Base-by-base conservation (phyloP, 306 rosid genomes). In the Sesbania bispinosa region DNA sequence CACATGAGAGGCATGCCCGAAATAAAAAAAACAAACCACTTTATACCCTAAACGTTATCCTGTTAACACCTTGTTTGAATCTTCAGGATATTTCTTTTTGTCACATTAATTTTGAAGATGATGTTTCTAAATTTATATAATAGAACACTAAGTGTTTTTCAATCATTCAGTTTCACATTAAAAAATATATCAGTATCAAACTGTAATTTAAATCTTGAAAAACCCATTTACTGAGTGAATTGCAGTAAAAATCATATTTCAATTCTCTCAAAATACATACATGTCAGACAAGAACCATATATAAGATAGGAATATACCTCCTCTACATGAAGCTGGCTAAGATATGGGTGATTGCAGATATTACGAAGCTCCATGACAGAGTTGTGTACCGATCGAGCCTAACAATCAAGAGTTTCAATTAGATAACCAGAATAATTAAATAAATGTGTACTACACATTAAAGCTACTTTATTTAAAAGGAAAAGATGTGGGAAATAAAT, bases 361-460 rank as follows among this genome's bases (percentile, higher is more conserved):
- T 95, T 95, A 63, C 97, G 97, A 69, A 88, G 96, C 89, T 95
- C 99, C 99, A 95, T 95, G 52, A 95, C 99, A 46, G 99, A 89
- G 74, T 95, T 95, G 88, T 95, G 99, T 69, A 95, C 99, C 11
- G 99, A 80, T 50, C 97, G 97, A 48, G 78, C 85, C 99, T 95
- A 84, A 77, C 42, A 74, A 65, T 68, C 51, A 19, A 16, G 63
- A 48, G 19, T 58, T 55, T 63, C 50, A 59, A 78, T 85, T 66
- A 85, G 79, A 74, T 24, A 57, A 81, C 43, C 48, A 55, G 46
- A 75, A 61, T n/a, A 73, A 41, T 11, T 39, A 59, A 43, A 29
- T 14, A 29, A 38, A 11, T 29, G 29, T 19, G 41, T 33, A 23
- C 36, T 33, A 26, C 13, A 16, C 19, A 41, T n/a, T 38, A 45